phyloP scores from a whole-genome alignment of 1,139 yeast genomes.

The Geotrichum bryndzae region DNA sequence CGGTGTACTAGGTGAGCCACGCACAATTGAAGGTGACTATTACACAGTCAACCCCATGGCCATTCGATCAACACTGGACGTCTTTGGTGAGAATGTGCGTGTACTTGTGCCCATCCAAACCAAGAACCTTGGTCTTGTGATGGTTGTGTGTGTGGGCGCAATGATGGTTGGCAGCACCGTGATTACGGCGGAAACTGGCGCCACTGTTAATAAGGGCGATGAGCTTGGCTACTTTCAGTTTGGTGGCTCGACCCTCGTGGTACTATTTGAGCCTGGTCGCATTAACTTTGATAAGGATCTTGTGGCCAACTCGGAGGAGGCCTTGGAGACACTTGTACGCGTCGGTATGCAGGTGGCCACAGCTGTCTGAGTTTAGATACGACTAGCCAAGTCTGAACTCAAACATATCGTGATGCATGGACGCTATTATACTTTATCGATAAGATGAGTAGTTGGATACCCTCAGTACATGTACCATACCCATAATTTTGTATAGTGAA shows the following conservation, averaged over 20 bases:
- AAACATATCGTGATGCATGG: too few relatives aligned
- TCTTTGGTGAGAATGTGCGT: conserved; percentile 85
- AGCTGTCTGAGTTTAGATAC: conserved; percentile 24
- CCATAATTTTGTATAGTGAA: too few relatives aligned
- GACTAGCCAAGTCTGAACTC: conserved; percentile 34
- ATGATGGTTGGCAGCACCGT: conserved; percentile 97
- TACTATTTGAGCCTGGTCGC: conserved; percentile 45
- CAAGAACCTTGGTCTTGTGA: conserved; percentile 63
- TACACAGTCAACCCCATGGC: conserved; percentile 98
- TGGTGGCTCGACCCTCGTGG: conserved; percentile 88
- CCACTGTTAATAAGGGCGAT: conserved; percentile 57
- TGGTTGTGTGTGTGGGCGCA: conserved; percentile 85
- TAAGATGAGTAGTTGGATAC: too few relatives aligned
- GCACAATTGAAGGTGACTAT: conserved; percentile 76
- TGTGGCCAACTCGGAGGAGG: conserved; percentile 54
- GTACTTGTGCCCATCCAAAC: conserved; percentile 72
- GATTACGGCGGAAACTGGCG: conserved; percentile 58
- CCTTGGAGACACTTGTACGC: conserved; percentile 73
- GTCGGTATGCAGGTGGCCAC: conserved; percentile 57
- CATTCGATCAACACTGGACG: conserved; percentile 76
- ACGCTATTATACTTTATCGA: too few relatives aligned
- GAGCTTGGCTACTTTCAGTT: conserved; percentile 92
- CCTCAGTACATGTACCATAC: too few relatives aligned
- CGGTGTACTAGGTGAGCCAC: conserved; percentile 62
- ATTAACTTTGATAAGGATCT: conserved; percentile 69